Conservation (phyloP, 495 filamentous ascomycete genomes). For the Neurospora sp. region DNA sequence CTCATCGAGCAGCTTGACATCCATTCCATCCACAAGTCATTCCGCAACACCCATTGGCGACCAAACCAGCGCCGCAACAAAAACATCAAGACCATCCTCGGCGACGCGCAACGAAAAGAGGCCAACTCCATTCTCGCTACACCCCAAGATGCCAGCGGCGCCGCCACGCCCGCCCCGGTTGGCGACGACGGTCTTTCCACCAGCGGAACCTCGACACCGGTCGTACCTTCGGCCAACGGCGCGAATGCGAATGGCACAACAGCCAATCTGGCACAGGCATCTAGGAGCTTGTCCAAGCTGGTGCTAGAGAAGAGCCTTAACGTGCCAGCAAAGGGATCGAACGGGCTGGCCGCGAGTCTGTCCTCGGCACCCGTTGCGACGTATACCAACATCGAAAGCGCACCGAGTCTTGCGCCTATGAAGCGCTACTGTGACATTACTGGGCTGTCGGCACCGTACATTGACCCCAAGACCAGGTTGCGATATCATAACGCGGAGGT, state of each 20-base stretch:
- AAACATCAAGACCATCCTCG: slow-evolving; percentile 91
- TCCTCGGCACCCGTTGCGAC: slow-evolving; percentile 65
- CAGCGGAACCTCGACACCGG: slow-evolving; percentile 52
- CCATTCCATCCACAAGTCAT: slow-evolving; percentile 67
- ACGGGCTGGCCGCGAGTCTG: slow-evolving; percentile 16
- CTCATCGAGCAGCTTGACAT: slow-evolving; percentile 85
- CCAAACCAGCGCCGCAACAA: slow-evolving; percentile 93
- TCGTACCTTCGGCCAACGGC: slow-evolving; percentile 26
- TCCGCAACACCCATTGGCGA: slow-evolving; percentile 82
- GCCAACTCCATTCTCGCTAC: slow-evolving; percentile 60
- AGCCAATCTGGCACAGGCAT: slow-evolving; percentile 71
- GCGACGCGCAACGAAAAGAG: slow-evolving; percentile 79
- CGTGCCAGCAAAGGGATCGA: slow-evolving; percentile 16
- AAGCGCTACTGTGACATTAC: slow-evolving; percentile 93
- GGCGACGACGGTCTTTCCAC: slow-evolving; percentile 43
- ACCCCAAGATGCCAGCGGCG: slow-evolving; percentile 66
- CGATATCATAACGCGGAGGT: slow-evolving; percentile 86
- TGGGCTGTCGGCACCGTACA: slow-evolving; percentile 76
- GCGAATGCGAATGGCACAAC: slow-evolving; percentile 9
- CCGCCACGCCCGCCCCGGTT: slow-evolving; percentile 53
- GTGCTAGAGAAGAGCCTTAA: slow-evolving; percentile 61
- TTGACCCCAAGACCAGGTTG: slow-evolving; percentile 86
- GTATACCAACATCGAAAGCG: slow-evolving; percentile 90
- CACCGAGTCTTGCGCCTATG: slow-evolving; percentile 67
- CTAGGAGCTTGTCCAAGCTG: slow-evolving; percentile 71